Evolutionary conservation across 139 green algal genomes (phyloP).

Genomic region (Pleodorina starrii): DNA sequence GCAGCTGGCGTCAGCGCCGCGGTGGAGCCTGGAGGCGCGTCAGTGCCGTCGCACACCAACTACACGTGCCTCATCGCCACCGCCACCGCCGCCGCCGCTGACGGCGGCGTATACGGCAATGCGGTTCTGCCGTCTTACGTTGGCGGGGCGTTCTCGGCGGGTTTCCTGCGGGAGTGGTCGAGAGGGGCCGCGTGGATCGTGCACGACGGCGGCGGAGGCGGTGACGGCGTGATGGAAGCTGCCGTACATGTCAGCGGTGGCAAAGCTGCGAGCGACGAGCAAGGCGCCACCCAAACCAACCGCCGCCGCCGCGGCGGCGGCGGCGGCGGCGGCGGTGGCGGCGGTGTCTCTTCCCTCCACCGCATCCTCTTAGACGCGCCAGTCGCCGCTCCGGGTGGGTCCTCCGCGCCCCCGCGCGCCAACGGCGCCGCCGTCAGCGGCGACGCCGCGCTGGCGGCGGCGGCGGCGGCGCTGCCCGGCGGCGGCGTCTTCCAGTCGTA

Average conservation of each 20-base stretch:
- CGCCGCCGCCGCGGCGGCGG: too few species aligned
- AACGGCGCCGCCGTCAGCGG: neutral
- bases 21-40: too few species aligned
- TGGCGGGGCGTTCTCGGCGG: neutral
- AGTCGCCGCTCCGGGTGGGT: too few species aligned
- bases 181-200: neutral
- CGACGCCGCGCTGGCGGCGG: neutral
- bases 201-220: too few species aligned
- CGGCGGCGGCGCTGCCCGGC: neutral
- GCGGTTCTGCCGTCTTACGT: neutral
- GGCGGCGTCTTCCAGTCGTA: neutral
- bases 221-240: neutral
- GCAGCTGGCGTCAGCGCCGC: too few species aligned
- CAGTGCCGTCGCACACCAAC: too few species aligned
- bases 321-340: too few species aligned
- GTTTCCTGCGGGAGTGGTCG: neutral
- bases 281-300: too few species aligned
- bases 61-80: neutral
- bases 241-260: neutral
- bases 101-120: neutral
- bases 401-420: neutral
- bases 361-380: neutral
- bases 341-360: too few species aligned
- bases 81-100: neutral
- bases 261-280: neutral